phyloP scores from a whole-genome alignment of 306 rosid genomes.

The Clitoria ternatea region DNA sequence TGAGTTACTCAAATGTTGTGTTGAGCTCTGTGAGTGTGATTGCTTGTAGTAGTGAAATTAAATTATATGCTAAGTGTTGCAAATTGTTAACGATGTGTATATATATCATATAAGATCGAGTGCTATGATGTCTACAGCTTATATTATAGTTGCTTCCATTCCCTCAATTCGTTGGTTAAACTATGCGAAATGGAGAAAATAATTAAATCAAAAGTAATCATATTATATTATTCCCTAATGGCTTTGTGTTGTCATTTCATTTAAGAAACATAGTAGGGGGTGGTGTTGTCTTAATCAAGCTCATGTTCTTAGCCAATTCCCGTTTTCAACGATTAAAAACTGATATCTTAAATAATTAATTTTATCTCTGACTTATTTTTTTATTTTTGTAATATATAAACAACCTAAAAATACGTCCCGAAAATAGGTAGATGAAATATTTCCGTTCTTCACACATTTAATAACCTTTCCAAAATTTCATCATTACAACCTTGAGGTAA shows the following conservation, averaged over 20 bases:
- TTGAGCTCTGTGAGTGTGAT: constrained; percentile 62
- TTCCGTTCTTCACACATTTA: no score
- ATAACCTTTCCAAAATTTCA: no score
- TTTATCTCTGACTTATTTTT: no score
- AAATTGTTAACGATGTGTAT: constrained; percentile 1
- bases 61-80: background rate
- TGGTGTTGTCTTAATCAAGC: background rate
- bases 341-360: no score
- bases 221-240: background rate
- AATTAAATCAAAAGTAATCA: background rate
- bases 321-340: no score
- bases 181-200: background rate
- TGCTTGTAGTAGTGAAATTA: constrained; percentile 20
- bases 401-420: no score
- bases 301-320: background rate
- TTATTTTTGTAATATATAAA: no score
- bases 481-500: no score
- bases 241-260: background rate
- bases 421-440: no score
- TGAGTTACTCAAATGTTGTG: constrained; percentile 68
- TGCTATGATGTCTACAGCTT: background rate
- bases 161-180: background rate
- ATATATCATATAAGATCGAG: constrained; percentile 12
- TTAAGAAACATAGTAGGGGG: background rate
- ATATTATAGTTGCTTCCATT: background rate